Conservation (phyloP, 768 basidiomycete genomes). For the Cantharellus cinnabarinus region DNA sequence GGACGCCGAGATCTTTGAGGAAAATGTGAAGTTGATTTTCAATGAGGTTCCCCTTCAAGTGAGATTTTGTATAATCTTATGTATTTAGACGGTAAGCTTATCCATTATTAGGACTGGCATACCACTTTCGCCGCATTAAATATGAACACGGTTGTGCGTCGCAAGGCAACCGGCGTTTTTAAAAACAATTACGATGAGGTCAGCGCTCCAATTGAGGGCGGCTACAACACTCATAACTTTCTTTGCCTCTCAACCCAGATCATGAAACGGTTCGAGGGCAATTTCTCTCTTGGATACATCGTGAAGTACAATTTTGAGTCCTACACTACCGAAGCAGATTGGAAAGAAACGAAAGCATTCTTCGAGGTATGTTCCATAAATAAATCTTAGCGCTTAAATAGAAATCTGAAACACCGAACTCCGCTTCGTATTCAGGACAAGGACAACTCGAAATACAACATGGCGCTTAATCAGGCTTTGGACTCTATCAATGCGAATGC, state of each 20-base stretch:
- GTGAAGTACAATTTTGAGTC: constrained; percentile 25
- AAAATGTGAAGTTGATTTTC: constrained; percentile 42
- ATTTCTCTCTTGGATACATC: constrained; percentile 34
- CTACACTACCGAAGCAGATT: constrained; percentile 51
- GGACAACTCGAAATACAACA: constrained; percentile 47
- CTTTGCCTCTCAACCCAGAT: constrained; percentile 21
- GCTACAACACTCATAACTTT: background rate
- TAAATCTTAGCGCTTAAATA: constrained; percentile 5
- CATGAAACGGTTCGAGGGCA: constrained; percentile 49
- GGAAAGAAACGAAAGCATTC: constrained; percentile 39
- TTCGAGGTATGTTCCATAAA: constrained; percentile 36
- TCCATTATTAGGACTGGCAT: constrained; percentile 23
- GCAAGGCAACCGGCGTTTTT: constrained; percentile 39
- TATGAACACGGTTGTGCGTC: constrained; percentile 33
- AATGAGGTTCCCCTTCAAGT: constrained; percentile 11
- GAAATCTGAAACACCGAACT: background rate
- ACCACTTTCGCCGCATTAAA: constrained; percentile 43
- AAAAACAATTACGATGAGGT: constrained; percentile 47
- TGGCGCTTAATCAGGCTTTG: constrained; percentile 42
- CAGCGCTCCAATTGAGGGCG: constrained; percentile 11
- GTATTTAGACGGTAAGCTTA: background rate
- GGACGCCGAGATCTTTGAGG: constrained; percentile 19
- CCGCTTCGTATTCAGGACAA: constrained; percentile 25
- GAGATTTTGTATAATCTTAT: background rate
- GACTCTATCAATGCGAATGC: constrained; percentile 43